Evolutionary conservation across 345 rosid species (phyloP).

Genomic region (Zanthoxylum bungeanum): DNA sequence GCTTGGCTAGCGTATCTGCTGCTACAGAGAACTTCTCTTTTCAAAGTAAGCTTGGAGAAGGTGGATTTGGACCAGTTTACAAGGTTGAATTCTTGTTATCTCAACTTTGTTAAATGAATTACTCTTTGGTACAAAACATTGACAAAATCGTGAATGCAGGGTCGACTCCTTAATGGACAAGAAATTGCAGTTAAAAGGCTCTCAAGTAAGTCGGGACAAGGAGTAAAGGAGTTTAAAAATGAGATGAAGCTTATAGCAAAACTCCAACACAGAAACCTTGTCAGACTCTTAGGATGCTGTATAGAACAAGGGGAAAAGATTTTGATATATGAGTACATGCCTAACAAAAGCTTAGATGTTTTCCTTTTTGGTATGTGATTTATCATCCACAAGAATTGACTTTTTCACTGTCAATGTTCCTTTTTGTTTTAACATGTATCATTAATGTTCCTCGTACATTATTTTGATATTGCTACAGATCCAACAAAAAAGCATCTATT

Average conservation of each 20-base stretch:
- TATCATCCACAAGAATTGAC: background rate
- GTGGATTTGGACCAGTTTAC: conserved; percentile 38
- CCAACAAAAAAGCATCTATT: background rate
- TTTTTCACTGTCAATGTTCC: background rate
- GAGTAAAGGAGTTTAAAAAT: conserved; percentile 32
- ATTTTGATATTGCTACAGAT: conserved; percentile 9
- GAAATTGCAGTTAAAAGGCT: conserved; percentile 41
- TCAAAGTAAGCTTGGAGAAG: conserved; percentile 30
- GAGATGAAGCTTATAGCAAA: conserved; percentile 23
- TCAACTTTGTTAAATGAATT: too few species aligned
- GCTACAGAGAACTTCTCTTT: conserved; percentile 27
- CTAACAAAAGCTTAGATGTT: background rate
- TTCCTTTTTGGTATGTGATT: background rate
- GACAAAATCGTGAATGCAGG: conserved; percentile 3
- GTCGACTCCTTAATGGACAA: conserved; percentile 20
- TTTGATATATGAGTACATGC: background rate
- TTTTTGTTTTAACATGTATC: background rate
- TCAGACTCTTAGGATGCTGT: background rate
- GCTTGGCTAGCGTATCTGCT: conserved; percentile 18
- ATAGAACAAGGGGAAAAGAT: background rate
- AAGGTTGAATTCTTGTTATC: conserved; percentile 1
- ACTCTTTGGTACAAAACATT: too few species aligned
- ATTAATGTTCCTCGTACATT: too few species aligned
- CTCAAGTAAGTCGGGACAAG: conserved; percentile 34
- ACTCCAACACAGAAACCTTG: conserved; percentile 2